phyloP scores from a whole-genome alignment of 805 yeast genomes.

The Kuraishia piskuri region DNA sequence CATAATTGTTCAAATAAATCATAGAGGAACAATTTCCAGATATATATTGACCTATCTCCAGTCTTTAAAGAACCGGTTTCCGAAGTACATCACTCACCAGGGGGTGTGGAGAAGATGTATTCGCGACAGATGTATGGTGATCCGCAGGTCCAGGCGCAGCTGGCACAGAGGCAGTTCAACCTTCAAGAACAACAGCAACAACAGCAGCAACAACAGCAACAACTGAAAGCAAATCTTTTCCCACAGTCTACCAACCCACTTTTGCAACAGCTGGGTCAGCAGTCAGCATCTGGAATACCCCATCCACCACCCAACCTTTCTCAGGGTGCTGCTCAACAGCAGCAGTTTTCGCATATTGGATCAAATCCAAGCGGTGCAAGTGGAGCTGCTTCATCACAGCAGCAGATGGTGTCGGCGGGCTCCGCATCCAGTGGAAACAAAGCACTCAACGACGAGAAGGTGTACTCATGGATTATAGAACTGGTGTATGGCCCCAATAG shows the following conservation, averaged over 20 bases:
- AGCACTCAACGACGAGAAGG: constrained; percentile 68
- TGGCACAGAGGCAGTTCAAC: constrained; percentile 6
- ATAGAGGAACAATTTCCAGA: background rate
- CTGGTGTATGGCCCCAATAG: constrained; percentile 84
- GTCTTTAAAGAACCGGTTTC: background rate
- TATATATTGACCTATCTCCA: background rate
- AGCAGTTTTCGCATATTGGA: constrained; percentile 9
- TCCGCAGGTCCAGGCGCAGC: constrained; percentile 8
- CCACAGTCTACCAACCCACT: background rate
- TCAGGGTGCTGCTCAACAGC: constrained; percentile 8
- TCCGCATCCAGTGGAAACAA: constrained; percentile 16
- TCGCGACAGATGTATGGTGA: constrained; percentile 7
- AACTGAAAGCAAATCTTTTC: constrained; percentile 3
- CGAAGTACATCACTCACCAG: background rate
- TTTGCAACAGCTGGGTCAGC: background rate
- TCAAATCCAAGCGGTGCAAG: constrained; percentile 1
- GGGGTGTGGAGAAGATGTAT: background rate
- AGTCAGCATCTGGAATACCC: background rate
- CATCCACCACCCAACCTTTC: background rate
- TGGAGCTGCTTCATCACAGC: constrained; percentile 2
- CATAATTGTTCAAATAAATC: background rate
- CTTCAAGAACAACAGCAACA: constrained; percentile 15
- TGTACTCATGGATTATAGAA: constrained; percentile 85
- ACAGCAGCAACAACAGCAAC: constrained; percentile 12
- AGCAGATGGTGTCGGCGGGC: constrained; percentile 1